Evolutionary conservation across 768 basidiomycete species (phyloP).

Genomic region (Lactarius tabidus): DNA sequence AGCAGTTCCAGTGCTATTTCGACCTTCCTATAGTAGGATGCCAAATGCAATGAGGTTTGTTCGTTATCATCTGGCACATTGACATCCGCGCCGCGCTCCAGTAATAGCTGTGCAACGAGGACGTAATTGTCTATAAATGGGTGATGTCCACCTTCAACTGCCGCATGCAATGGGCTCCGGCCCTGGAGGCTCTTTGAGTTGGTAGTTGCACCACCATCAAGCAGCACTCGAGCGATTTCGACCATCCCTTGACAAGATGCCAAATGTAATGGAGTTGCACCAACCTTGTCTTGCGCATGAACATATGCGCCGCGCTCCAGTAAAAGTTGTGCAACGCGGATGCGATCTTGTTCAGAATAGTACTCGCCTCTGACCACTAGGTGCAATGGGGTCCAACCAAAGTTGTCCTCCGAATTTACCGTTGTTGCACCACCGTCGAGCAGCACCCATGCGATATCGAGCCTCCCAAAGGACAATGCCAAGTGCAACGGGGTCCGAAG

Average conservation of each 20-base stretch:
- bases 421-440: not conserved
- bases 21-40: too few species aligned
- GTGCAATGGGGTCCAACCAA: not conserved
- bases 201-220: too few species aligned
- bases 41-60: too few species aligned
- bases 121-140: too few species aligned
- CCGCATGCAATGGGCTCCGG: too few species aligned
- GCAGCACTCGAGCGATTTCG: not conserved
- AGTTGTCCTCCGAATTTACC: not conserved
- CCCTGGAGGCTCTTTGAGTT: too few species aligned
- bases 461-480: not conserved
- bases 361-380: not conserved
- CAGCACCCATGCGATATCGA: not conserved
- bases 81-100: too few species aligned
- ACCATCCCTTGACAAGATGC: not conserved
- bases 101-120: too few species aligned
- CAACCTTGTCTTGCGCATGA: not conserved
- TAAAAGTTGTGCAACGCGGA: not conserved
- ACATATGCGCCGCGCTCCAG: not conserved
- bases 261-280: not conserved
- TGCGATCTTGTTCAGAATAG: not conserved
- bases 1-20: too few species aligned
- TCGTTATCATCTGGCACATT: too few species aligned
- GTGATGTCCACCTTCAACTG: too few species aligned
- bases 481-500: not conserved